Evolutionary conservation across 257 asterid genomes (phyloP).

Genomic region (Solanum rostratum): DNA sequence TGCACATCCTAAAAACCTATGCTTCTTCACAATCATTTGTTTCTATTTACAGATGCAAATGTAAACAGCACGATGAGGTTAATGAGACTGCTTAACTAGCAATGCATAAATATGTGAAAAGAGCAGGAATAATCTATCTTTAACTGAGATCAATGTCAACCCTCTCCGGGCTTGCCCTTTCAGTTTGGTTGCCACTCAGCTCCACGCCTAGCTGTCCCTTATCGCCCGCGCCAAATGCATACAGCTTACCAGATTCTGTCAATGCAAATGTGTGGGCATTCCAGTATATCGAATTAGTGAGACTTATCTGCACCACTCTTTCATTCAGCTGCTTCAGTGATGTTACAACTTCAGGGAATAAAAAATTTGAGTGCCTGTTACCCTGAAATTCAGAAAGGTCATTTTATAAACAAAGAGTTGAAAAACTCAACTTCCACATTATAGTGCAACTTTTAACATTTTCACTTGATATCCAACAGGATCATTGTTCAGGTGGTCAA

Average conservation of each 20-base stretch:
- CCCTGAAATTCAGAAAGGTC: conserved; percentile 28
- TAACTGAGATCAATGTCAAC: conserved; percentile 71
- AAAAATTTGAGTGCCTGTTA: conserved; percentile 48
- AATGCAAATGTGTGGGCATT: conserved; percentile 95
- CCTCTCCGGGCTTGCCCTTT: conserved; percentile 69
- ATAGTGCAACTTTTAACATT: neutral
- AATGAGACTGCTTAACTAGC: neutral
- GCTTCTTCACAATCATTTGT: conserved; percentile 18
- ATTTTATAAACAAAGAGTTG: neutral
- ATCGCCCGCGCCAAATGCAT: conserved; percentile 95
- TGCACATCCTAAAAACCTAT: conserved; percentile 18
- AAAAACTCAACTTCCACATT: neutral
- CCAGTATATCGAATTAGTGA: conserved; percentile 90
- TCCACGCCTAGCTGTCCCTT: conserved; percentile 93
- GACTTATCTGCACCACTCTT: conserved; percentile 89
- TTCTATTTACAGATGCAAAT: conserved; percentile 27
- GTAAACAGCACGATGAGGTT: neutral
- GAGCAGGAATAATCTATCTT: neutral
- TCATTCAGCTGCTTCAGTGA: conserved; percentile 70
- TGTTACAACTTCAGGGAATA: conserved; percentile 70
- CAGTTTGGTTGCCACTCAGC: conserved; percentile 52
- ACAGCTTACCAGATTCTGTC: conserved; percentile 78
- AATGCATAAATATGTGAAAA: neutral
- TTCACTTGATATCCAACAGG: neutral
- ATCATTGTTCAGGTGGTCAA: neutral